Conservation (phyloP, 805 yeast species). For the Debaryomyces maramus region DNA sequence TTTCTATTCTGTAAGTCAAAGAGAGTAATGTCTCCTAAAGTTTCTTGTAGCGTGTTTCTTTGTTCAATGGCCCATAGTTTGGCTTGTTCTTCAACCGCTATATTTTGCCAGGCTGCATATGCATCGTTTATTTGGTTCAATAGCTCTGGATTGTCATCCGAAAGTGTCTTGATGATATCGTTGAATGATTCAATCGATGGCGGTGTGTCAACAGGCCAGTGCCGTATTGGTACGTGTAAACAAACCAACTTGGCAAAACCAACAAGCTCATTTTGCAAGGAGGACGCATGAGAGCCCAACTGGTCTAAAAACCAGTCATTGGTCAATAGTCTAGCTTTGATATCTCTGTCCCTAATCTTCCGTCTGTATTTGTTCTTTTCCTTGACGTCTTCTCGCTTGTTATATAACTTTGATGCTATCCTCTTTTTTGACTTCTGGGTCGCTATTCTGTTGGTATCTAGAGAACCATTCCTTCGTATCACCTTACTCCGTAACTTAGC, state of each 20-base stretch:
- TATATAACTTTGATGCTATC: slow-evolving; percentile 41
- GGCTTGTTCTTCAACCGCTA: slow-evolving; percentile 6
- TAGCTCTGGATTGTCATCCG: slow-evolving; percentile 3
- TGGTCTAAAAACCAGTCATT: slow-evolving; percentile 14
- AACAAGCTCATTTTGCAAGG: neutral
- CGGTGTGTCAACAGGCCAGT: slow-evolving; percentile 9
- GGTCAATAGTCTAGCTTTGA: slow-evolving; percentile 33
- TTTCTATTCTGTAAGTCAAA: slow-evolving; percentile 12
- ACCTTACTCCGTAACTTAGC: slow-evolving; percentile 48
- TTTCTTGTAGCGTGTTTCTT: slow-evolving; percentile 4
- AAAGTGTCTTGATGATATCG: neutral
- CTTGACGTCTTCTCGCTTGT: slow-evolving; percentile 48
- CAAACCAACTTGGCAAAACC: slow-evolving; percentile 10
- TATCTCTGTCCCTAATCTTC: slow-evolving; percentile 40
- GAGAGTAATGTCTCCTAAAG: slow-evolving; percentile 11
- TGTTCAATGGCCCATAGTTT: slow-evolving; percentile 11
- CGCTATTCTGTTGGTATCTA: slow-evolving; percentile 17
- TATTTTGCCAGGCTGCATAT: slow-evolving; percentile 9
- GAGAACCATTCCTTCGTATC: slow-evolving; percentile 43
- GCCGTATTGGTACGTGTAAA: slow-evolving; percentile 11
- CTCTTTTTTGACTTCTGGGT: slow-evolving; percentile 41
- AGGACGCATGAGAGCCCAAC: slow-evolving; percentile 8
- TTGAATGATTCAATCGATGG: slow-evolving; percentile 10
- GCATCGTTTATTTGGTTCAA: slow-evolving; percentile 5
- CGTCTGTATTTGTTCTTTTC: slow-evolving; percentile 48